These are phyloP conservation scores for Hyphopichia wangnamkhiaoensis DNA, from an alignment of 1,139 yeast genomes.

Conservation along the genomic window DNA sequence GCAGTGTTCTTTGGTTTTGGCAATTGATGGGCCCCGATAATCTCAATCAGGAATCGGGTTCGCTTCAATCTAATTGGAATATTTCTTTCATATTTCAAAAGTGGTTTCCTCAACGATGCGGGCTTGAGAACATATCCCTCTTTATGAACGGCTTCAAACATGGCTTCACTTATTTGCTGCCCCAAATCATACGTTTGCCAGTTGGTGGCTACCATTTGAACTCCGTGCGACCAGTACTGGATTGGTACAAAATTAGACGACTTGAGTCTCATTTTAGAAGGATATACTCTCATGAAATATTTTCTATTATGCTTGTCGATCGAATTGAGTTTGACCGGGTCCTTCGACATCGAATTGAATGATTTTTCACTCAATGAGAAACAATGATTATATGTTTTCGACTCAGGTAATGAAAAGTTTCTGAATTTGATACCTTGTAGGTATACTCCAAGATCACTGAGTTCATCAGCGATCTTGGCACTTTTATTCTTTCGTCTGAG, in stretches of 20 bases:
- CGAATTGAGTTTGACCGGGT: conserved; percentile 50
- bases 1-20: conserved; percentile 59
- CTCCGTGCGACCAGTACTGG: conserved; percentile 79
- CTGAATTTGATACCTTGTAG: conserved; percentile 74
- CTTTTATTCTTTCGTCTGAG: conserved; percentile 23
- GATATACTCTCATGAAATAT: conserved; percentile 82
- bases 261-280: conserved; percentile 71
- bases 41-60: conserved; percentile 35
- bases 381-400: conserved; percentile 77
- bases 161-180: conserved; percentile 84
- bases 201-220: conserved; percentile 93
- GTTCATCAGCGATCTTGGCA: conserved; percentile 38
- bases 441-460: conserved; percentile 67
- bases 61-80: conserved; percentile 6
- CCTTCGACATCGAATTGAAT: conserved; percentile 63
- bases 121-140: conserved; percentile 86
- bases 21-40: conserved; percentile 84
- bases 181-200: conserved; percentile 96
- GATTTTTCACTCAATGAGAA: conserved; percentile 83
- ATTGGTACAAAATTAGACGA: conserved; percentile 84
- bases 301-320: conserved; percentile 75
- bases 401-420: conserved; percentile 83
- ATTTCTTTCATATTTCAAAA: conserved; percentile 22
- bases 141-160: conserved; percentile 61
- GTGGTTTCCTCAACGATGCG: conserved; percentile 33